Conservation (phyloP, 352 stramenopile species). For the Globisporangium spinosum region DNA sequence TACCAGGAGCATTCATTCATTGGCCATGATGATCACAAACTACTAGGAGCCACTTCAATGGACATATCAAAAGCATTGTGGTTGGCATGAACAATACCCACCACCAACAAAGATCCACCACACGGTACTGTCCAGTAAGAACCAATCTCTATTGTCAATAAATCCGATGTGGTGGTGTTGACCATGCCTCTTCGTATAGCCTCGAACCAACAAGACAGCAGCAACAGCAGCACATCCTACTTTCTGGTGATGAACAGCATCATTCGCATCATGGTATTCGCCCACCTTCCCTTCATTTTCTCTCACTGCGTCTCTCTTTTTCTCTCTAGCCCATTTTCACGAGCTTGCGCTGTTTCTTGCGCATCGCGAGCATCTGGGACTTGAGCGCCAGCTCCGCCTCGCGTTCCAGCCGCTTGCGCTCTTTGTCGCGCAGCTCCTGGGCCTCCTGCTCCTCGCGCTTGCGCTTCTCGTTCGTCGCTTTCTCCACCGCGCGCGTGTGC, state of each 20-base stretch:
- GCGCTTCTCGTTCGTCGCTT: conserved; percentile 61
- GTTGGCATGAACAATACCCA: neutral
- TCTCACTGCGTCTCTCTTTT: neutral
- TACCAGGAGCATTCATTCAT: neutral
- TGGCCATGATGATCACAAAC: neutral
- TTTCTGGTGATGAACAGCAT: neutral
- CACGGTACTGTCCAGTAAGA: neutral
- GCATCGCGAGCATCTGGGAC: conserved; percentile 78
- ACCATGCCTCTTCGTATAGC: neutral
- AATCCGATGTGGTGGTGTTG: conserved; percentile 6
- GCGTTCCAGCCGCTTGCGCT: conserved; percentile 61
- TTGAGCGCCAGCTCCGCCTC: conserved; percentile 71
- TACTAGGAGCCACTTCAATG: neutral
- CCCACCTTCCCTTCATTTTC: neutral
- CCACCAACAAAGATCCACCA: neutral
- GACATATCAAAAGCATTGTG: neutral
- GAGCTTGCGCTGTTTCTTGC: conserved; percentile 66
- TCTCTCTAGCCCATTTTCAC: conserved; percentile 18
- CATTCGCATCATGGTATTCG: neutral
- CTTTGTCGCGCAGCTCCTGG: conserved; percentile 46
- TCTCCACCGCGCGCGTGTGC: conserved; percentile 71
- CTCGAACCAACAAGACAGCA: conserved; percentile 1
- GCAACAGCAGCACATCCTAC: conserved; percentile 9
- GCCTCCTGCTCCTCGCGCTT: conserved; percentile 68
- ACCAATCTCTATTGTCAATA: conserved; percentile 12